Evolutionary conservation across 257 asterid genomes (phyloP), one percentile per base, ranked within the genome.

Genomic region (Capsicum pubescens): DNA sequence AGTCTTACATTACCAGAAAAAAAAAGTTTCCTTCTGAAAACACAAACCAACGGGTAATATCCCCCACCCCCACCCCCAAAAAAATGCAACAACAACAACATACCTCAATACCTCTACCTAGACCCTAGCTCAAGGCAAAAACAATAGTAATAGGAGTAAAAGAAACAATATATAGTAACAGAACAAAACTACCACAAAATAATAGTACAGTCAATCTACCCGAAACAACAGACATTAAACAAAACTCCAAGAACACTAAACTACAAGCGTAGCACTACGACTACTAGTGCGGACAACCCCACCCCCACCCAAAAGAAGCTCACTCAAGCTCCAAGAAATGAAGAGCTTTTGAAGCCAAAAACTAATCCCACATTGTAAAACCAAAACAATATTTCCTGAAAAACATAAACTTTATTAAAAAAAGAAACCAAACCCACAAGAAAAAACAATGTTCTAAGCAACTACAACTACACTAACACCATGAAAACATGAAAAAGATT

Each of bases 301-400:
- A 48, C 1, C 54, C 54, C 54, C 9, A 11, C n/a, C 44, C 46
- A 32, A 64, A 12, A 26, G 5, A 64, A 64, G 19, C 9, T 16
- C 26, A 61, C 14, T 61, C 1, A 61, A 19, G 13, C 36, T 61
- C 68, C 36, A 61, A 61, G 36, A 44, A 52, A 12, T 50, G 56
- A 52, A 52, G 56, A 9, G 13, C 13, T 21, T 72, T 66, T 80
- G 80, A 82, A 66, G 84, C n/a, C 79, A 64, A 72, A 19, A 11
- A 48, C 69, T 50, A 66, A 50, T 67, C 80, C 63, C 77, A 84
- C 87, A 85, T 85, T 83, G 82, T 10, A 64, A 66, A 57, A 71
- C 50, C 71, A 85, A 68, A 63, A 21, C 56, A 81, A 11, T 66
- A 39, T 17, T 60, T 74, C 78, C 67, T 55, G 56, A 26, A 55